Conservation (phyloP, 1,284 basidiomycete species). For the Takashimella tepidaria region DNA sequence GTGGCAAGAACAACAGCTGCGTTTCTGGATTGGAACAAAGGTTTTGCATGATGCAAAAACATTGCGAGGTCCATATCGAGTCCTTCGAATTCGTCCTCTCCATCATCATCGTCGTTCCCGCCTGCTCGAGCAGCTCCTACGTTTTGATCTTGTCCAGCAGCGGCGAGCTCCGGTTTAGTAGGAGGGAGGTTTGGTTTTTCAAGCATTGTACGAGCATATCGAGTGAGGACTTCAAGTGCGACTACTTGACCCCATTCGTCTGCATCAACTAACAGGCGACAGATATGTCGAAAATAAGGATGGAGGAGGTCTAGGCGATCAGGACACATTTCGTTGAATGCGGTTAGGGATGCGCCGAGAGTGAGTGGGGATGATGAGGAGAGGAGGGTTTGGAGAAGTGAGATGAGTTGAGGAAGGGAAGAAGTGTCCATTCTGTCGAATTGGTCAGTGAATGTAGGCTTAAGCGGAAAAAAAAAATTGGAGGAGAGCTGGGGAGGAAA, state of each 20-base stretch:
- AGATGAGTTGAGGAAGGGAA: slow-evolving; percentile 66
- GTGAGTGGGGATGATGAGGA: slow-evolving; percentile 81
- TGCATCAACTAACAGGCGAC: slow-evolving; percentile 75
- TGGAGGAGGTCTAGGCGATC: slow-evolving; percentile 81
- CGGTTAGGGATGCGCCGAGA: slow-evolving; percentile 76
- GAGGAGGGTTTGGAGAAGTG: slow-evolving; percentile 68
- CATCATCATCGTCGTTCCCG: slow-evolving; percentile 8
- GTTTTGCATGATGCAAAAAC: slow-evolving; percentile 65
- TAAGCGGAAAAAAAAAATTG: too few species aligned
- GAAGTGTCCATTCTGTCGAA: slow-evolving; percentile 62
- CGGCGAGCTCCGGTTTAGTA: neutral
- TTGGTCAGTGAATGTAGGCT: neutral
- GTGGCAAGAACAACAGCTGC: slow-evolving; percentile 76
- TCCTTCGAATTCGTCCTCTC: slow-evolving; percentile 56
- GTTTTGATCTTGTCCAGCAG: neutral
- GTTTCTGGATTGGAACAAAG: slow-evolving; percentile 76
- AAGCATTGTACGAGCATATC: slow-evolving; percentile 82
- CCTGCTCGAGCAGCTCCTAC: too few species aligned
- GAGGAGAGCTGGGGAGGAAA: too few species aligned
- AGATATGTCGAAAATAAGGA: slow-evolving; percentile 78
- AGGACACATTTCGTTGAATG: slow-evolving; percentile 78
- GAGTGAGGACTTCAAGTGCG: slow-evolving; percentile 68
- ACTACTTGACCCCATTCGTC: slow-evolving; percentile 95
- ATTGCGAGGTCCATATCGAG: slow-evolving; percentile 63
- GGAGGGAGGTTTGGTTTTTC: slow-evolving; percentile 55